Conservation (phyloP, 495 filamentous ascomycete species). For the Trichoderma erinaceum region DNA sequence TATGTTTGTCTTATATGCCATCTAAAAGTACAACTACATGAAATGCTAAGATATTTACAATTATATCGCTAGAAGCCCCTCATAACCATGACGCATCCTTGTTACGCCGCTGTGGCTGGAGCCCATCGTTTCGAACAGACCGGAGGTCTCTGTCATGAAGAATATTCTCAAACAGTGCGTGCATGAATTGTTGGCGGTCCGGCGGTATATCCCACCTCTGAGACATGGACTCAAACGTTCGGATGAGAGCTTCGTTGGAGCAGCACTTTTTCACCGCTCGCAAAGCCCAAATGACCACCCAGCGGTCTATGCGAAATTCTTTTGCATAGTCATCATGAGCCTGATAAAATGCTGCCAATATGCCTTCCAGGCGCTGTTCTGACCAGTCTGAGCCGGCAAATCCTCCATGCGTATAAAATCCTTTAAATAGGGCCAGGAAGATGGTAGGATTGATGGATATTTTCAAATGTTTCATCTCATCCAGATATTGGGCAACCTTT, state of each 20-base stretch:
- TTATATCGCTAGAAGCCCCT: background rate
- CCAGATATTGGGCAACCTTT: conserved; percentile 49
- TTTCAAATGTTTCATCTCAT: conserved; percentile 56
- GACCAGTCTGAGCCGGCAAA: conserved; percentile 58
- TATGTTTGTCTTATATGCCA: background rate
- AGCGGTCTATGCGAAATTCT: conserved; percentile 40
- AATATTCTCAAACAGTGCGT: conserved; percentile 24
- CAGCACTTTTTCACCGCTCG: conserved; percentile 41
- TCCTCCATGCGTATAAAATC: conserved; percentile 68
- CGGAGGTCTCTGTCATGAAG: conserved; percentile 5
- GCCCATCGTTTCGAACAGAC: background rate
- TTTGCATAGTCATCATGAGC: conserved; percentile 33
- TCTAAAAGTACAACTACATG: background rate
- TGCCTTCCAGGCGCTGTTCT: conserved; percentile 46
- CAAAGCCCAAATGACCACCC: conserved; percentile 44
- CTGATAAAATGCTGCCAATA: conserved; percentile 39
- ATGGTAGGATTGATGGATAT: conserved; percentile 55
- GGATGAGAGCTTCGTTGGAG: conserved; percentile 29
- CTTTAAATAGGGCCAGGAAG: conserved; percentile 64
- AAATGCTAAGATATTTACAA: background rate
- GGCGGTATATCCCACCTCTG: conserved; percentile 31
- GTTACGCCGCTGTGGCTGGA: background rate
- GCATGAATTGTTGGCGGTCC: conserved; percentile 33
- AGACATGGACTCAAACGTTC: conserved; percentile 37
- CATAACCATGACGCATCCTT: conserved; percentile 7